Conservation (phyloP, 805 yeast genomes). For the Monosporozyma servazzii region DNA sequence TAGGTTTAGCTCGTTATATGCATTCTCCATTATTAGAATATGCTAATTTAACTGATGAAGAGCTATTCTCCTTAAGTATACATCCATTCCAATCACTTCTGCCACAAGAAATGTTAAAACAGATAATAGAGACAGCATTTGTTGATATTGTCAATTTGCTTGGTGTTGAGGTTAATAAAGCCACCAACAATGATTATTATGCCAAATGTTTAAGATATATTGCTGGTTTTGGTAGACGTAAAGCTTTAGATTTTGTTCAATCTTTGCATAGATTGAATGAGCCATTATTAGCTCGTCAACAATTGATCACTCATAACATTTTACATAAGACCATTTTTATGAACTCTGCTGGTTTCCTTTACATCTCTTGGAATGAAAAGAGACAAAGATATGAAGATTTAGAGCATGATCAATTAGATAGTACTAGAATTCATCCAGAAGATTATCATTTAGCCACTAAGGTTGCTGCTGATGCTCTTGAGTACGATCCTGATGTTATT, state of each 20-base stretch:
- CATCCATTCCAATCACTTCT: constrained; percentile 67
- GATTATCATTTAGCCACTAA: constrained; percentile 93
- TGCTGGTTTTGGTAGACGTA: constrained; percentile 92
- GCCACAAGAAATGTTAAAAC: constrained; percentile 50
- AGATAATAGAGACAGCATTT: constrained; percentile 67
- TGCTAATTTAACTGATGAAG: constrained; percentile 60
- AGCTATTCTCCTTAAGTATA: constrained; percentile 57
- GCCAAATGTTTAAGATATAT: constrained; percentile 68
- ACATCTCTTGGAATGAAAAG: constrained; percentile 55
- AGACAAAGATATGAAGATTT: constrained; percentile 37
- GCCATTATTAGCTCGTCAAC: constrained; percentile 66
- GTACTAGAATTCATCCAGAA: constrained; percentile 95
- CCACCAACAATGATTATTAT: constrained; percentile 58
- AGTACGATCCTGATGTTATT: constrained; percentile 87
- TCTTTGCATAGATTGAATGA: constrained; percentile 52
- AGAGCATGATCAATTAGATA: constrained; percentile 78
- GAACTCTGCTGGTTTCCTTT: constrained; percentile 85
- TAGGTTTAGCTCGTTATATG: constrained; percentile 82
- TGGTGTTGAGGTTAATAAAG: constrained; percentile 89
- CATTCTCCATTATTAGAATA: constrained; percentile 93
- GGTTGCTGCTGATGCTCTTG: constrained; percentile 97
- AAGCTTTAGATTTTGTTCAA: constrained; percentile 77
- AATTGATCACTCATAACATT: constrained; percentile 71
- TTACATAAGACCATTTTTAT: constrained; percentile 75
- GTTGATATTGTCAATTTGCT: constrained; percentile 87